Evolutionary conservation across 495 filamentous ascomycete species (phyloP).

Genomic region (Oidiodendron maius): DNA sequence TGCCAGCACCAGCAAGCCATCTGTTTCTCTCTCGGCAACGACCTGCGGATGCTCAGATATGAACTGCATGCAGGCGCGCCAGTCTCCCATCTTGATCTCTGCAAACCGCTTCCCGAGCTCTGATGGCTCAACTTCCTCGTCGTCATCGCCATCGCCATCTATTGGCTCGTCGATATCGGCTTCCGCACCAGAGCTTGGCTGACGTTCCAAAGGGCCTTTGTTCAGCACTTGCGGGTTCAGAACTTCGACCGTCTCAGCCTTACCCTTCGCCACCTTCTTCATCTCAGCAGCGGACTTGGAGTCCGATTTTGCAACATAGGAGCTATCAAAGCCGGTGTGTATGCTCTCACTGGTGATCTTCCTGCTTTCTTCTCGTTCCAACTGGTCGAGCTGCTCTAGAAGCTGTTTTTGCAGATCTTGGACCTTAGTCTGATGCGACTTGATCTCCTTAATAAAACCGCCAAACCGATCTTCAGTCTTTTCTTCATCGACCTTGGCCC

Average conservation of each 20-base stretch:
- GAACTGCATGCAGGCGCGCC: conserved; percentile 65
- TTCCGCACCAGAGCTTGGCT: conserved; percentile 43
- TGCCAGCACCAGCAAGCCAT: conserved; percentile 82
- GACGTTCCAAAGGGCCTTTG: not conserved
- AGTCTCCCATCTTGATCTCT: conserved; percentile 69
- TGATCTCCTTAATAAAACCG: conserved; percentile 70
- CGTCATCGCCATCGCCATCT: conserved; percentile 52
- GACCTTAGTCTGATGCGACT: conserved; percentile 70
- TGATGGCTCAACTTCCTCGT: conserved; percentile 69
- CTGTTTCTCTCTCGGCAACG: conserved; percentile 80
- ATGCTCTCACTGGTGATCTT: conserved; percentile 94
- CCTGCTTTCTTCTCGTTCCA: conserved; percentile 79
- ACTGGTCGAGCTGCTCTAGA: conserved; percentile 60
- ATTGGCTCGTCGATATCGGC: conserved; percentile 51
- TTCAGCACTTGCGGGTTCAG: conserved; percentile 59
- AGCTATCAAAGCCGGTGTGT: conserved; percentile 88
- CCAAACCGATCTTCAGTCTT: conserved; percentile 57
- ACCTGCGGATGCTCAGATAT: conserved; percentile 69
- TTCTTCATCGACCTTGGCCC: conserved; percentile 73
- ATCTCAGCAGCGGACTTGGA: conserved; percentile 22
- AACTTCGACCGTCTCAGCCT: conserved; percentile 60
- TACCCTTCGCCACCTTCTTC: conserved; percentile 36
- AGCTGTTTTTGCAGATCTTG: conserved; percentile 70
- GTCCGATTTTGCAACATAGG: conserved; percentile 60
- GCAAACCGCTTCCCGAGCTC: conserved; percentile 72